Evolutionary conservation across 2,329 filamentous ascomycete species (phyloP), one percentile per base, ranked within the genome.

Genomic region (Beauveria rudraprayagi): DNA sequence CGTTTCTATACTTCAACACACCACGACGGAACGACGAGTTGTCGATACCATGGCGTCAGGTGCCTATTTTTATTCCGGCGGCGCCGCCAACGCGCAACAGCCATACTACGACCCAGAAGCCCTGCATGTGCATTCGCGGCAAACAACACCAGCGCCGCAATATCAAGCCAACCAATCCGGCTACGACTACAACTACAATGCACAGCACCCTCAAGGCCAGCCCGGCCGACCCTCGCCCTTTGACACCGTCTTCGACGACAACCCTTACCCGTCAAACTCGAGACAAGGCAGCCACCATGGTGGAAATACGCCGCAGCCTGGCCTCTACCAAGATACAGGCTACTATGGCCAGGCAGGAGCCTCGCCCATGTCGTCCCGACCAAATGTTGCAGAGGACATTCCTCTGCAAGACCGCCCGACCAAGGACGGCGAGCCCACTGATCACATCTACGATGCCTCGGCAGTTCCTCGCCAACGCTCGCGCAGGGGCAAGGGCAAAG

Each of bases 201-300:
- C 37, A 17, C 62, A 62, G 43, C 40, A 61, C 24, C 5, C 51
- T 4, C 48, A 58, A 34, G 54, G 52, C 30, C 61, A 60, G 19
- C 64, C 46, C 28, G 58, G 52, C 47, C 64, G 70, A 52, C 75
- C 67, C 67, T 81, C 84, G 22, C 85, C 86, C 10, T 88, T 88
- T 70, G 83, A 85, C 60, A 83, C 81, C 53, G 83, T 86, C 61
- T 89, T 89, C 71, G 85, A 88, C 72, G 86, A 89, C 71, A 78
- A 86, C 73, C 79, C 81, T 61, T 88, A 89, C 69, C 83, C 85
- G 61, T 76, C 80, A 56, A 79, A 78, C 67, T 74, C 78, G n/a
- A 67, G 67, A 54, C 67, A 68, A 34, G 62, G 72, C 65, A 62
- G 70, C 30, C n/a, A 47, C 64, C 76, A 68, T 65, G 77, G 67